Base-by-base conservation (phyloP, 2,329 filamentous ascomycete species). In the Dactylellina haptotyla region DNA sequence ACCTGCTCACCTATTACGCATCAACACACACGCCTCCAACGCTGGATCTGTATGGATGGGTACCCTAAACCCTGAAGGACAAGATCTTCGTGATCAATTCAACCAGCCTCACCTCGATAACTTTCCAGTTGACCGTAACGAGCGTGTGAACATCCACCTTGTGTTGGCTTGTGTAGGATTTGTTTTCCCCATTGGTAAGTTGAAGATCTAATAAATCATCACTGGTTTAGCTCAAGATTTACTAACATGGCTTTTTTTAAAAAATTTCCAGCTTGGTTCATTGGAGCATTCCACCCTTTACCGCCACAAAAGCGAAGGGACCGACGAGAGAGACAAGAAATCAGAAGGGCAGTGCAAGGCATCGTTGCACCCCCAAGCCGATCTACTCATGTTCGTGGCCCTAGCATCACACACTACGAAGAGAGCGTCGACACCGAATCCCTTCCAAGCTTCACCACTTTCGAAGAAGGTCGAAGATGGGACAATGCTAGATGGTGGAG, bases 111-210 rank as follows among this genome's bases (percentile, higher is more conserved):
- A 76, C 48, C 75, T 78, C 9, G 75, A 77, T n/a, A 70, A 73
- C 39, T 59, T 62, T 45, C 77, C 77, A 2, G 18, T 75, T 10
- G 67, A 73, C 23, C 65, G 76, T 23, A 70, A 75, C 16, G 76
- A 78, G 66, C 75, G 62, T 16, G 46, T 78, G 39, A 73, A 78
- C 46, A 72, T 76, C 12, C 77, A 78, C 63, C 48, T 78, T 18
- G 48, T 77, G 18, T 51, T 78, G 39, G 77, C 77, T 57, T 78
- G 76, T 70, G 53, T 78, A 32, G 77, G 77, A 46, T 78, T 78
- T 58, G 66, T 78, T 32, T 71, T 78, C 25, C 77, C 77, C 16
- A 26, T 78, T 34, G 77, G 75, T 72, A 71, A 26, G 76, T 76
- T 28, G 67, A 74, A 28, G 34, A 28, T 23, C 53, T 43, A 25